Evolutionary conservation across 2,329 filamentous ascomycete species (phyloP).

Genomic region (Diaporthe ilicicola): DNA sequence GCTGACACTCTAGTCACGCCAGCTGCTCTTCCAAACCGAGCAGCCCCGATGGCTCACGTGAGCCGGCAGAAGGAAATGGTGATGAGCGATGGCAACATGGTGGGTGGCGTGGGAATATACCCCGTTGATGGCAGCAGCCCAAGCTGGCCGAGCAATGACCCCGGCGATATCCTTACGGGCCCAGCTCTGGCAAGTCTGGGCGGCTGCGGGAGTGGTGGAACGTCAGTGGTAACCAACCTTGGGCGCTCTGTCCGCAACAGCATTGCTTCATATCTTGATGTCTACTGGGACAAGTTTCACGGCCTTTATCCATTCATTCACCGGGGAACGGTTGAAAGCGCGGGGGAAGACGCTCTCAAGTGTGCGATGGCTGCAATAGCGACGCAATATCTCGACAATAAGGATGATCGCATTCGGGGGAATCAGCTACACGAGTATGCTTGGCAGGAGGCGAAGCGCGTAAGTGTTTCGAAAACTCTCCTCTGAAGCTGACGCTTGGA

Average conservation of each 20-base stretch:
- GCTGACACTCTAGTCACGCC: constrained; percentile 59
- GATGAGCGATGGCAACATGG: constrained; percentile 35
- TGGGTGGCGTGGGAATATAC: background rate
- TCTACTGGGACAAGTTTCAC: constrained; percentile 63
- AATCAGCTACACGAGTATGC: constrained; percentile 61
- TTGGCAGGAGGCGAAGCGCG: constrained; percentile 57
- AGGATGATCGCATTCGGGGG: constrained; percentile 59
- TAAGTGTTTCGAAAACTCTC: constrained; percentile 46
- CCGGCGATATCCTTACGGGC: constrained; percentile 42
- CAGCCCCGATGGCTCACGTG: constrained; percentile 48
- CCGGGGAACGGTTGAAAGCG: constrained; percentile 52
- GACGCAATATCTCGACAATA: constrained; percentile 57
- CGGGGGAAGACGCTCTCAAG: constrained; percentile 54
- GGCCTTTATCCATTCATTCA: constrained; percentile 60
- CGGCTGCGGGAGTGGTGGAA: constrained; percentile 33
- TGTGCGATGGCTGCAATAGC: constrained; percentile 67
- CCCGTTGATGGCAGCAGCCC: constrained; percentile 14
- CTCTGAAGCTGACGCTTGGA: background rate
- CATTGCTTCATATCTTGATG: constrained; percentile 59
- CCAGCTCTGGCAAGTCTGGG: constrained; percentile 43
- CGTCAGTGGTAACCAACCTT: constrained; percentile 45
- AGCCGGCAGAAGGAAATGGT: constrained; percentile 52
- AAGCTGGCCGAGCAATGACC: constrained; percentile 24
- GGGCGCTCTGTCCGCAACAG: constrained; percentile 48
- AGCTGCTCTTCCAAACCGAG: constrained; percentile 48